Base-by-base conservation (phyloP, 495 filamentous ascomycete species). In the Hyaloscypha finlandica region DNA sequence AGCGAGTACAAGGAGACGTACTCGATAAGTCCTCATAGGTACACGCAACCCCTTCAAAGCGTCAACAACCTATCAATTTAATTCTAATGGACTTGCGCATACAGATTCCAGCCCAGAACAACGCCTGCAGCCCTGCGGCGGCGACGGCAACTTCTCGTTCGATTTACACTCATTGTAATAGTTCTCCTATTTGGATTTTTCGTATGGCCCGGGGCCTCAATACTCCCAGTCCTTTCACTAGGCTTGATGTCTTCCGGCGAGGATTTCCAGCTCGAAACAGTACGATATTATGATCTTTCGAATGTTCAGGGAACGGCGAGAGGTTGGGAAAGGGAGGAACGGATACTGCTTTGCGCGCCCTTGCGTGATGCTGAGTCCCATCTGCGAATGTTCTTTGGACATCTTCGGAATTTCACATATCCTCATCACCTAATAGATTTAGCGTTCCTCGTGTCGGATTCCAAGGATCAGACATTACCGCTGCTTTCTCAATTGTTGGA, bases 311-410 rank as follows among this genome's bases (percentile, higher is more conserved):
- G 95, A 25, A 92, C 92, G 6, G 90, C 90, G 58, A 88, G 89
- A 70, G 95, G 95, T 12, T 98, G 95, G 95, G 94, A 97, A 74
- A 83, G 90, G 37, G 96, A 93, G 73, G 96, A 99, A 78, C 87
- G 96, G 61, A 95, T 99, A 70, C 83, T 99, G 53, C 88, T 99
- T 75, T 97, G 95, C 75, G 94, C 96, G 8, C 96, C 96, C 45
- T 84, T 99, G 56, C 88, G 96, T 74, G 96, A 99, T 77, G 96
- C 96, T 29, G 88, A 94, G 71, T 86, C 91, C 25, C 96, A 99
- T 82, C 81, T 99, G 6, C 90, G 91, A 52, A 97, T 99, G 95
- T 98, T 99, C 84, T 99, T 99, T 79, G 89, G 88, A 37, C 96
- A 99, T 76, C 86, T 99, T 52, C 88, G 85, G 56, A 99, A 98